phyloP scores from a whole-genome alignment of 345 rosid genomes.

The Bretschneidera sinensis region DNA sequence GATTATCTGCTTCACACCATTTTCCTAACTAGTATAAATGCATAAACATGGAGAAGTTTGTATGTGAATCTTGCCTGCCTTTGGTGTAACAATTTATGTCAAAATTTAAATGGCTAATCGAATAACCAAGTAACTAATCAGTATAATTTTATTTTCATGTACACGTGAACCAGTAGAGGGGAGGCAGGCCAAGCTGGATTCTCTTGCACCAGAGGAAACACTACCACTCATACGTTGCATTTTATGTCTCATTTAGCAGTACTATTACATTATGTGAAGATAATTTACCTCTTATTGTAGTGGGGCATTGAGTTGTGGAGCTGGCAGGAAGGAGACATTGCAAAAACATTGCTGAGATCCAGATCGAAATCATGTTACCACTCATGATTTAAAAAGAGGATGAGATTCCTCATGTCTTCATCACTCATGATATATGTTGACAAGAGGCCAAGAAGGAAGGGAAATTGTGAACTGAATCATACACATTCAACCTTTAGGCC shows the following conservation, averaged over 20 bases:
- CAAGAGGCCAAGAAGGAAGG: background rate
- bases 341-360: background rate
- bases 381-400: background rate
- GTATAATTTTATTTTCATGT: background rate
- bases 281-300: background rate
- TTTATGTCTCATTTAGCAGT: background rate
- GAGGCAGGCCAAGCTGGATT: background rate
- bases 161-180: background rate
- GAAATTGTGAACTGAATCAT: background rate
- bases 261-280: background rate
- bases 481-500: background rate
- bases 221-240: too few relatives aligned
- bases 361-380: background rate
- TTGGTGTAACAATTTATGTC: too few relatives aligned
- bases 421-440: background rate
- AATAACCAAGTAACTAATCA: too few relatives aligned
- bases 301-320: background rate
- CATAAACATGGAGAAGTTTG: too few relatives aligned
- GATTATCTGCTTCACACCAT: too few relatives aligned
- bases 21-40: too few relatives aligned
- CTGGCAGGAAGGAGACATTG: slow-evolving; percentile 1
- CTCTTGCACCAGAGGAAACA: background rate
- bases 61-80: too few relatives aligned
- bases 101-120: too few relatives aligned
- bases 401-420: slow-evolving; percentile 11